Base-by-base conservation (phyloP, 2,329 filamentous ascomycete species). In the Sclerotinia nivalis region DNA sequence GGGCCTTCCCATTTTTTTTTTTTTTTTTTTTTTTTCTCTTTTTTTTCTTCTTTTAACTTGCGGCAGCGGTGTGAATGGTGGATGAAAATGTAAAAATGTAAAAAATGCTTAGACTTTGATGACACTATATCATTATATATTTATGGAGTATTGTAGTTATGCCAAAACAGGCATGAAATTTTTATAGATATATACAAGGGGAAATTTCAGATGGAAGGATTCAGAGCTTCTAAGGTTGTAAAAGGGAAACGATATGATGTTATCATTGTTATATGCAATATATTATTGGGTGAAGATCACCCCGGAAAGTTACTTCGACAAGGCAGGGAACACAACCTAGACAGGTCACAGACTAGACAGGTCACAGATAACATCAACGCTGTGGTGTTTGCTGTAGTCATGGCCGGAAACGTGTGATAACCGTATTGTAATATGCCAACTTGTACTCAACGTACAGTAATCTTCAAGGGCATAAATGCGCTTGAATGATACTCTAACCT, bases 31-130 rank as follows among this genome's bases (percentile, higher is more conserved):
- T 43, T 43, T 43, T 43, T 3, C 15, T 43, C 4, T 2, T 40
- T 9, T 37, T 10, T 37, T 37, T 2, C 2, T 43, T 43, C 1
- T 34, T n/a, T 20, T 61, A 45, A n/a, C 49, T 54, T 45, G 56
- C 56, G 34, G 58, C 67, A 47, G 67, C 67, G 67, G 58, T 69
- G 58, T 69, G 66, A 67, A 20, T 69, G 58, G 49, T 69, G 22
- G 56, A 62, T 37, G 49, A 18, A 22, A 40, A 62, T 28, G 22
- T 50, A 6, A 64, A 52, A 52, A 37, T 47, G 20, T 40, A 18
- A 37, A 13, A 13, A 60, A 62, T 68, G 25, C 34, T 52, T 62
- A 20, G 31, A 60, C 54, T 25, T 60, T n/a, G 31, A 62, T 62
- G 37, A 64, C 58, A 55, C 49, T 55, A 64, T 52, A 62, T 47